Percentiles rank a stretch among this genome's conserved stretches.
phyloP scores from a whole-genome alignment of 345 rosid genomes.

The Odontarrhena argentea region DNA sequence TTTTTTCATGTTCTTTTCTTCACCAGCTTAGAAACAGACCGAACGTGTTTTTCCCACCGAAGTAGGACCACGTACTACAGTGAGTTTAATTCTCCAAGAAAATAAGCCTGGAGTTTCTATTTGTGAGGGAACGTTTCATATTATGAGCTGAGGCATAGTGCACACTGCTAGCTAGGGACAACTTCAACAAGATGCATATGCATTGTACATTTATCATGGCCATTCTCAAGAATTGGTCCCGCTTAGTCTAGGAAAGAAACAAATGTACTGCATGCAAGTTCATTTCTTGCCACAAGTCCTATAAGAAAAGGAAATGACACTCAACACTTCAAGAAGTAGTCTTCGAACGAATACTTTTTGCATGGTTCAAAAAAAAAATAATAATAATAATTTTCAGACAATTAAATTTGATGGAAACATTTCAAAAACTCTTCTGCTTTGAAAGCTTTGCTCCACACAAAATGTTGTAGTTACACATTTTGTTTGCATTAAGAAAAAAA shows the following conservation, averaged over 20 bases:
- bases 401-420: conserved; percentile 23
- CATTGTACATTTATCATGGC: neutral
- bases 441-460: conserved; percentile 24
- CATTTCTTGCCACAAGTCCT: neutral
- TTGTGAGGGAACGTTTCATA: neutral
- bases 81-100: conserved; percentile 2
- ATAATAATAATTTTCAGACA: conserved; percentile 21
- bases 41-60: neutral
- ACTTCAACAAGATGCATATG: conserved; percentile 5
- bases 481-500: neutral
- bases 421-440: conserved; percentile 3
- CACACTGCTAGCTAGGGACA: neutral
- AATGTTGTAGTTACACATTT: conserved; percentile 4
- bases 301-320: too few relatives aligned
- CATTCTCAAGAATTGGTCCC: neutral
- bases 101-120: neutral
- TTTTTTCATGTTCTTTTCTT: neutral
- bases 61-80: conserved; percentile 23
- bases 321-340: neutral
- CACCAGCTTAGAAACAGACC: conserved; percentile 9
- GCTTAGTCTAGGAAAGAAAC: neutral
- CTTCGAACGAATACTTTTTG: conserved; percentile 5
- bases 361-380: conserved; percentile 29
- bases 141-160: neutral
- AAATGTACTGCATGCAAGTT: conserved; percentile 6